A percentile compares a stretch with the other conserved stretches of the same genome.
These are phyloP conservation scores for Coemansia sp. DNA, from an alignment of 192 early-diverging fungal species.

Conservation along the genomic window DNA sequence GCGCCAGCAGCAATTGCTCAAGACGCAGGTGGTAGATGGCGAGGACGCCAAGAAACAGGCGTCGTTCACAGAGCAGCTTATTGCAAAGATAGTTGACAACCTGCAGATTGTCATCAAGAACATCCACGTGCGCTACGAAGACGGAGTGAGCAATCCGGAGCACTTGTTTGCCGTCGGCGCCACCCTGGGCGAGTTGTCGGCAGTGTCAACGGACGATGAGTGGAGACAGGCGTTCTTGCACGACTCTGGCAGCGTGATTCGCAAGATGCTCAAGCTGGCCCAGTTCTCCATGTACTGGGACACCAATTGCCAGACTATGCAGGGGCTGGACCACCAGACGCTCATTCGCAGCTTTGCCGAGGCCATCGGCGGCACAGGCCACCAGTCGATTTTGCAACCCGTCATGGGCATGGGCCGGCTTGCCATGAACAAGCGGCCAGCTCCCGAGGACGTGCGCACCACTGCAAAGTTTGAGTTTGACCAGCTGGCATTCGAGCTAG, in stretches of 20 bases:
- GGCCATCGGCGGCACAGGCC: conserved; percentile 19
- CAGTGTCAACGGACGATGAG: conserved; percentile 81
- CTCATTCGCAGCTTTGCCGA: conserved; percentile 28
- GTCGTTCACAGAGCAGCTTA: conserved; percentile 85
- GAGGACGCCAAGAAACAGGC: conserved; percentile 68
- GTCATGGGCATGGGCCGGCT: conserved; percentile 86
- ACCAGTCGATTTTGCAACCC: conserved; percentile 87
- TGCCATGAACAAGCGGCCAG: conserved; percentile 67
- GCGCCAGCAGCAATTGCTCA: conserved; percentile 28
- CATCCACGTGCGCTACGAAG: conserved; percentile 96
- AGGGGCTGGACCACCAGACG: conserved; percentile 56
- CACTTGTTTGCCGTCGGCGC: conserved; percentile 85
- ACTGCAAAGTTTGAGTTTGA: conserved; percentile 79
- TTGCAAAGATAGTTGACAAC: conserved; percentile 95
- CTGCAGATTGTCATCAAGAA: conserved; percentile 92
- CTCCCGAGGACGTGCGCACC: conserved; percentile 57
- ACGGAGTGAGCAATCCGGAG: conserved; percentile 71
- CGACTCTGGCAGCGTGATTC: conserved; percentile 72
- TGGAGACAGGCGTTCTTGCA: conserved; percentile 83
- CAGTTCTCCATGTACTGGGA: conserved; percentile 88
- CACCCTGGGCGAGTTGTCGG: conserved; percentile 86
- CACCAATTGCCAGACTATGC: conserved; percentile 64
- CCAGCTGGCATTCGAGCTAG: conserved; percentile 86
- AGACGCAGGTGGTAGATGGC: conserved; percentile 22
- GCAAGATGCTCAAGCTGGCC: conserved; percentile 78